Evolutionary conservation across 441 rosid species (phyloP), one percentile per base, ranked within the genome.

Genomic region (Kokia cookei): DNA sequence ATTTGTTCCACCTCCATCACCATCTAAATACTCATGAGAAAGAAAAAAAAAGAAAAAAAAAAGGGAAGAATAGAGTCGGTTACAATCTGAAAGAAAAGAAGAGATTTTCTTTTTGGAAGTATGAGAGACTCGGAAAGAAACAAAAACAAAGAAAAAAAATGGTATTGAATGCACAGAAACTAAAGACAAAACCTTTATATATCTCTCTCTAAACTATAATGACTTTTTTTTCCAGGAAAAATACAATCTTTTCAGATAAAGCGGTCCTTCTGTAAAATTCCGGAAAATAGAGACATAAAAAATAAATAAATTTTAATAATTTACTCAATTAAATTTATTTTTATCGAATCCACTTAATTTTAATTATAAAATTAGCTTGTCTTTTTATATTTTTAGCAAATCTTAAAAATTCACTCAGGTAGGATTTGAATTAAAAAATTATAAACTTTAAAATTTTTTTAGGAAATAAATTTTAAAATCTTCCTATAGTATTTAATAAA

Each of bases 161-260:
- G 61, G 65, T 75, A 83, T 78, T 85, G 75, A 82, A 76, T 75
- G 83, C 78, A 61, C 74, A 71, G 84, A 82, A 81, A 81, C 78
- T 35, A 79, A 79, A 87, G 60, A 73, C 76, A 63, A n/a, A 5
- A 65, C 26, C 40, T 65, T 77, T 61, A 32, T 50, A 53, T 53
- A 13, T 27, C 22, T 80, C 67, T 68, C 19, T 75, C 53, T 73
- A 45, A 51, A 71, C 80, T 12, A 48, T 14, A 14, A 48, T 4
- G 17, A 48, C n/a, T 48, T 48, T 48, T 48, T 48, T 48, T 4
- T 32, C 6, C 6, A 48, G n/a, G 14, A 4, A 48, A 48, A 48
- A 48, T 13, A 3, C 45, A 61, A 40, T 14, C n/a, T 75, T 64
- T 79, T 86, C 78, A 82, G 83, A 86, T 82, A 78, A 83, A 86